Evolutionary conservation across 2,329 filamentous ascomycete genomes (phyloP), one percentile per base, ranked within the genome.

Genomic region (Knoxdaviesia capensis): DNA sequence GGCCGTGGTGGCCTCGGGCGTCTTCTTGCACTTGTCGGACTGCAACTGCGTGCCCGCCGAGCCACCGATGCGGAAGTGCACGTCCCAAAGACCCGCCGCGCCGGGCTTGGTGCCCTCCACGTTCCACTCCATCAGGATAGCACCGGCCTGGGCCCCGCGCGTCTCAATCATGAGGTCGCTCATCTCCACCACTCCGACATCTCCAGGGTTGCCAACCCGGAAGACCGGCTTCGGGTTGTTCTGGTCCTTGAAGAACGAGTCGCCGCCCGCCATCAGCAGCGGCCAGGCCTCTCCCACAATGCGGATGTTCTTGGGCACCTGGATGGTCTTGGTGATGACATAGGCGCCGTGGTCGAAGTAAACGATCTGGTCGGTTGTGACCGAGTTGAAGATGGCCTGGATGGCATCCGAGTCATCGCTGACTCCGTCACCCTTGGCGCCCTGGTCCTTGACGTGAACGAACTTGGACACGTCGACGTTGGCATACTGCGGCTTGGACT

Each of bases 211-310:
- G 40, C 88, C 88, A 44, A 96, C 69, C 56, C 90, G 80, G 61
- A 92, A 83, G 51, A 92, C 80, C n/a, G 84, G 74, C 55, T 77
- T 73, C 36, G 86, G 87, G 54, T 86, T 83, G 49, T 64, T 60
- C 57, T 78, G 66, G 56, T 94, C 76, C 47, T 68, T 62, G 65
- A 94, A 96, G 48, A 70, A 68, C 33, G 60, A 67, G 52, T 62
- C 54, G 42, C 87, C 87, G 41, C 77, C 73, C 30, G 84, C 87
- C 69, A 94, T 80, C 57, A 96, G 80, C 47, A 93, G 63, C 3
- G 88, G 80, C 83, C 84, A 94, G 55, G 92, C 77, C 61, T 94
- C 86, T 52, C 88, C 88, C 6, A 82, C 83, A 54, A 96, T 87
- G 61, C 78, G 81, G 63, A 88, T 76, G 53, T 85, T 72, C 64